phyloP scores from a whole-genome alignment of 257 asterid genomes.

The Nicotiana attenuata region DNA sequence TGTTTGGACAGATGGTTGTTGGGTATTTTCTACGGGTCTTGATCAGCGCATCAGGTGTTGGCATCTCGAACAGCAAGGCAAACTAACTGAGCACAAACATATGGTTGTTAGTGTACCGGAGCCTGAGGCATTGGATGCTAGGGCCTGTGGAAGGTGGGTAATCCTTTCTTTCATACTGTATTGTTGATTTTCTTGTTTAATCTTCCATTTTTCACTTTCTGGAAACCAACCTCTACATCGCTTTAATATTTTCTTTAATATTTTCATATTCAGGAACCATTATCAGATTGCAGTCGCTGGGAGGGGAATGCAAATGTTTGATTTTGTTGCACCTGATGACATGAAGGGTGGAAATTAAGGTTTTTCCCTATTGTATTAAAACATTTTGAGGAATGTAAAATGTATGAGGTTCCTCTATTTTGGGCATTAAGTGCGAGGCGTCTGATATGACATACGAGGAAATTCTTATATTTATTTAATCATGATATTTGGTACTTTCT shows the following conservation, averaged over 20 bases:
- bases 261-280: constrained; percentile 41
- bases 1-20: constrained; percentile 87
- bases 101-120: constrained; percentile 80
- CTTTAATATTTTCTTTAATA: neutral
- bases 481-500: neutral
- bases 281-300: constrained; percentile 92
- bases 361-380: neutral
- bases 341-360: constrained; percentile 7
- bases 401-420: neutral
- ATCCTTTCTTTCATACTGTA: neutral
- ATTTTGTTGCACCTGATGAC: constrained; percentile 38
- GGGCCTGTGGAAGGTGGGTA: constrained; percentile 50
- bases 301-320: constrained; percentile 93
- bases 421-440: neutral
- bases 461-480: neutral
- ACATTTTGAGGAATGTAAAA: neutral
- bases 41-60: constrained; percentile 95
- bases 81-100: constrained; percentile 54
- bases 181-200: neutral
- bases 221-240: neutral
- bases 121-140: constrained; percentile 91
- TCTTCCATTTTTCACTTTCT: neutral
- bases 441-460: neutral
- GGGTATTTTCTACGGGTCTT: constrained; percentile 90
- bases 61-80: constrained; percentile 39